A percentile compares a stretch with the other conserved stretches of the same genome.
phyloP scores from a whole-genome alignment of 495 filamentous ascomycete species.

The Podospora didyma region DNA sequence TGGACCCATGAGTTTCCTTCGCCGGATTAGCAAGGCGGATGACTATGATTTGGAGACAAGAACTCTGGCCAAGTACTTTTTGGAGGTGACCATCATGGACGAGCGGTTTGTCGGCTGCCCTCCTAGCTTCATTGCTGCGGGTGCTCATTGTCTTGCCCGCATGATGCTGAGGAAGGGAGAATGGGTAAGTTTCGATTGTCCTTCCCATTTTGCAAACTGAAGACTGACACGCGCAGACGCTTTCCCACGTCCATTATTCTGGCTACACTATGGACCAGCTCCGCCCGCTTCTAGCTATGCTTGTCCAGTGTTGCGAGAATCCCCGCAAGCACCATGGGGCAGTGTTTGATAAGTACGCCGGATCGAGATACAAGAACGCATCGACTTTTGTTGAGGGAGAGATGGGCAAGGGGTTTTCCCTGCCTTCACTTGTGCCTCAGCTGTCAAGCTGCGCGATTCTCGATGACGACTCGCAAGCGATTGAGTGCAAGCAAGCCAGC shows the following conservation, averaged over 20 bases:
- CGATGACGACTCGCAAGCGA: conserved; percentile 5
- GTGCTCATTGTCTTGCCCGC: conserved; percentile 89
- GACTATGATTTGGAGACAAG: conserved; percentile 95
- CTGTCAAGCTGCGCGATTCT: neutral
- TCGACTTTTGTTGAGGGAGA: conserved; percentile 74
- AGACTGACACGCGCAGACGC: conserved; percentile 52
- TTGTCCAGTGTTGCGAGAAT: conserved; percentile 83
- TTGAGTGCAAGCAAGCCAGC: conserved; percentile 17
- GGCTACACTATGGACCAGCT: conserved; percentile 87
- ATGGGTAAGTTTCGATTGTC: conserved; percentile 65
- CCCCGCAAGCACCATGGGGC: conserved; percentile 76
- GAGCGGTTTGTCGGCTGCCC: conserved; percentile 91
- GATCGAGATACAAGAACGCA: conserved; percentile 75
- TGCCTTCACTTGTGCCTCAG: conserved; percentile 21
- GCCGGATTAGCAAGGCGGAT: conserved; percentile 96
- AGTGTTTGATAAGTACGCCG: conserved; percentile 87
- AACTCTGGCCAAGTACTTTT: conserved; percentile 95
- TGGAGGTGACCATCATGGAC: conserved; percentile 96
- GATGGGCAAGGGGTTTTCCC: conserved; percentile 53
- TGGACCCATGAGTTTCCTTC: conserved; percentile 95
- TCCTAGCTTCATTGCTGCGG: conserved; percentile 86
- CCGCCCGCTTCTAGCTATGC: conserved; percentile 65
- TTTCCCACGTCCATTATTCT: conserved; percentile 83
- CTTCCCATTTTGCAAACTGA: neutral
- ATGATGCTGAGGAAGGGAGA: conserved; percentile 82